Evolutionary conservation across 176 grass and related monocot species (phyloP).

Genomic region (Aegilops sharonensis): DNA sequence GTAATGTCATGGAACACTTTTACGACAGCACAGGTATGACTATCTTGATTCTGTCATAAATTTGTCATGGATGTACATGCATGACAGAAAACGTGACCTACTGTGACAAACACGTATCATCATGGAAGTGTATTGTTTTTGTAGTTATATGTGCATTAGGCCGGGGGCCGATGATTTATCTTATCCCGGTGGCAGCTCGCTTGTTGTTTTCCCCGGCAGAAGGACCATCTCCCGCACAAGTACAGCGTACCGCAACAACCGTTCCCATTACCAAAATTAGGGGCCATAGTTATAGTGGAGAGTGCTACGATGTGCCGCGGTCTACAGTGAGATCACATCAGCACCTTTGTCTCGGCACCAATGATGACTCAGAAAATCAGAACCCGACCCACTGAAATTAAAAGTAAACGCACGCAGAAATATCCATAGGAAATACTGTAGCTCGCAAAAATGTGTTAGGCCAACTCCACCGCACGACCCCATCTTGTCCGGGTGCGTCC

Average conservation of each 20-base stretch:
- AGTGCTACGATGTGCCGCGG: background rate
- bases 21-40: too few relatives aligned
- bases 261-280: background rate
- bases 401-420: background rate
- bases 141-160: background rate
- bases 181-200: background rate
- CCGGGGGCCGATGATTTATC: background rate
- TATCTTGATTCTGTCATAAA: too few relatives aligned
- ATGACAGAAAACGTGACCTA: too few relatives aligned
- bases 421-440: background rate
- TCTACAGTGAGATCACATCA: background rate
- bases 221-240: conserved; percentile 30
- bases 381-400: background rate
- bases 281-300: background rate
- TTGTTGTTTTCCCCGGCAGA: conserved; percentile 35
- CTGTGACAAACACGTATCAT: too few relatives aligned
- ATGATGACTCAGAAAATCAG: background rate
- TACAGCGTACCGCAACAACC: background rate
- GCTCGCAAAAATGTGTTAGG: too few relatives aligned
- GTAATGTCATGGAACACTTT: too few relatives aligned
- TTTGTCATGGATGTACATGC: too few relatives aligned
- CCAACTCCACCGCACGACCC: too few relatives aligned
- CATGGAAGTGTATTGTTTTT: too few relatives aligned
- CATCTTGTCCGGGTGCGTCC: too few relatives aligned
- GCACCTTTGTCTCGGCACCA: background rate